Evolutionary conservation across 2,329 filamentous ascomycete species (phyloP).

Genomic region (Nigrospora oryzae): DNA sequence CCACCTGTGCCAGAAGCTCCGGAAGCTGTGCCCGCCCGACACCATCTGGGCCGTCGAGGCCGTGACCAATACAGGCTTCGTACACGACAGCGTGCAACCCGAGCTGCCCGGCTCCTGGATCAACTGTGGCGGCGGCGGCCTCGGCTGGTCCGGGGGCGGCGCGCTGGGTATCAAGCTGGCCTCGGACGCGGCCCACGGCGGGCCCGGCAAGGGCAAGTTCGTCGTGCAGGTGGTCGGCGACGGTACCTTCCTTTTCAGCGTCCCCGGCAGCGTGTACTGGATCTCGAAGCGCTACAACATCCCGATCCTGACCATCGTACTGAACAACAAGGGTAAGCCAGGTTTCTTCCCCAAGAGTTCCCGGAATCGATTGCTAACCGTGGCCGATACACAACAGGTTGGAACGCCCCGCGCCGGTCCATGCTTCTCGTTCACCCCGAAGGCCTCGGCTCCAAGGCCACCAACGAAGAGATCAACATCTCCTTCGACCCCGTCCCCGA

Average conservation of each 20-base stretch:
- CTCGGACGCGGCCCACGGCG: slow-evolving; percentile 27
- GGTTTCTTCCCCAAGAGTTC: not conserved
- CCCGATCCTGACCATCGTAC: slow-evolving; percentile 43
- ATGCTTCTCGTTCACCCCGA: slow-evolving; percentile 50
- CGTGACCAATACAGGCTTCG: slow-evolving; percentile 59
- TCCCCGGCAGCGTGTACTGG: slow-evolving; percentile 48
- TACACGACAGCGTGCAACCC: slow-evolving; percentile 60
- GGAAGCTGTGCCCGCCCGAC: slow-evolving; percentile 28
- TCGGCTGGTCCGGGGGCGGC: slow-evolving; percentile 45
- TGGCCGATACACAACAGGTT: slow-evolving; percentile 25
- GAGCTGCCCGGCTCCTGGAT: slow-evolving; percentile 43
- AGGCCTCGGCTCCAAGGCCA: slow-evolving; percentile 42
- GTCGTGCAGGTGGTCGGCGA: slow-evolving; percentile 50
- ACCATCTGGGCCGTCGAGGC: slow-evolving; percentile 70
- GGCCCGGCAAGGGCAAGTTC: slow-evolving; percentile 36
- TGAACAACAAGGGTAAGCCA: slow-evolving; percentile 45
- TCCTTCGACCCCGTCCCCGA: slow-evolving; percentile 50
- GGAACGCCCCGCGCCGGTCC: slow-evolving; percentile 52
- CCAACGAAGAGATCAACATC: slow-evolving; percentile 56
- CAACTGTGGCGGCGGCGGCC: slow-evolving; percentile 43
- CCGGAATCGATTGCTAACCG: too few relatives aligned
- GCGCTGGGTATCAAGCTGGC: slow-evolving; percentile 41
- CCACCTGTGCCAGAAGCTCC: slow-evolving; percentile 27
- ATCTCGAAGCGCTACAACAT: slow-evolving; percentile 45
- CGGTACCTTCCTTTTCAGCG: slow-evolving; percentile 47